Conservation (phyloP, 2,329 filamentous ascomycete genomes). For the Cercospora zeina region DNA sequence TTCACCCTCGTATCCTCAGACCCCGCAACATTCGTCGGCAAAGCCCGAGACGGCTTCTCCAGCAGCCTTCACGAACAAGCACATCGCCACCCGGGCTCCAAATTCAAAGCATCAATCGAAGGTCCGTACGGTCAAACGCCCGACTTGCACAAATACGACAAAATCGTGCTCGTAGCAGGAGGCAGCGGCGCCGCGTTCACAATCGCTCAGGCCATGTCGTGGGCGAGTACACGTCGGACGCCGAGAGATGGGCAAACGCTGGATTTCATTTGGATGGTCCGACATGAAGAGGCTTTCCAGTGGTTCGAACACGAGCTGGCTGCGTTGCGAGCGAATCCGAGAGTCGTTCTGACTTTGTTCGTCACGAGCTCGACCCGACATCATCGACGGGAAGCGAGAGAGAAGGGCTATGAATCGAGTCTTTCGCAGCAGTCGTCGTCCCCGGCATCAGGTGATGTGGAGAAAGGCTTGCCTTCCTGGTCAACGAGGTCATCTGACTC, state of each 20-base stretch:
- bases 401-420: slow-evolving; percentile 5
- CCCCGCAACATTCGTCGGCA: slow-evolving; percentile 29
- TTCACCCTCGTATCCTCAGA: slow-evolving; percentile 30
- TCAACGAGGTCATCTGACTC: not conserved
- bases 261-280: slow-evolving; percentile 43
- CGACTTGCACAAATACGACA: slow-evolving; percentile 58
- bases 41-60: slow-evolving; percentile 31
- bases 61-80: slow-evolving; percentile 27
- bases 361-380: slow-evolving; percentile 43
- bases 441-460: not conserved
- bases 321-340: slow-evolving; percentile 45
- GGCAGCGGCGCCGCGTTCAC: slow-evolving; percentile 61
- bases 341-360: slow-evolving; percentile 55
- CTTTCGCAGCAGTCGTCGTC: not conserved
- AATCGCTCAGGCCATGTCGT: slow-evolving; percentile 56
- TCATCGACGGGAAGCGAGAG: not conserved
- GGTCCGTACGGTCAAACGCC: slow-evolving; percentile 37
- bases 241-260: slow-evolving; percentile 51
- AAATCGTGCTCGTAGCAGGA: slow-evolving; percentile 60
- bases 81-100: slow-evolving; percentile 20
- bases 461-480: slow-evolving; percentile 10
- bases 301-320: slow-evolving; percentile 58
- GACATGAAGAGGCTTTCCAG: slow-evolving; percentile 37
- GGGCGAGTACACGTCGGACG: slow-evolving; percentile 35
- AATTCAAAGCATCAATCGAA: slow-evolving; percentile 29